These are phyloP conservation scores for Ophiocytium majus DNA, from an alignment of 352 stramenopile genomes.

Conservation along the genomic window DNA sequence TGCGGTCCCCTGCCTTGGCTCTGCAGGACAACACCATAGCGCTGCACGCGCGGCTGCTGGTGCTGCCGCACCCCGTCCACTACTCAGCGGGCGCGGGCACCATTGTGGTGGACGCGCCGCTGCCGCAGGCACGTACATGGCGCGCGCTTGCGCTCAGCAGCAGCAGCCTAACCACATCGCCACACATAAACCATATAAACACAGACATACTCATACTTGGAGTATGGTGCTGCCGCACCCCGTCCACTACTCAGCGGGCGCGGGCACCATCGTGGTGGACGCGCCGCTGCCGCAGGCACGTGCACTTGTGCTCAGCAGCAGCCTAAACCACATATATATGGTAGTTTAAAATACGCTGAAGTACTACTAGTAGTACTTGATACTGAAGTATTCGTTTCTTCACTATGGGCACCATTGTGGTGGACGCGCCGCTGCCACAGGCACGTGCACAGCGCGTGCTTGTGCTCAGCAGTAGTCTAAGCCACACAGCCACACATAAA, in stretches of 20 bases:
- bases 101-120: background rate
- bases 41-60: slow-evolving; percentile 45
- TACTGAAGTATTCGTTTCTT: no score
- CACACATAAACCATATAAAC: no score
- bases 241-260: background rate
- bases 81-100: background rate
- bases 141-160: no score
- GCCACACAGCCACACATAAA: no score
- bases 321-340: background rate
- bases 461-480: no score
- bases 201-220: background rate
- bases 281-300: background rate
- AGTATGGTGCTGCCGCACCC: no score
- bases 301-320: background rate
- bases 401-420: background rate
- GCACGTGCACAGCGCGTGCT: background rate
- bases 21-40: slow-evolving; percentile 48
- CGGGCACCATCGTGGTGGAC: background rate
- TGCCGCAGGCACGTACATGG: background rate
- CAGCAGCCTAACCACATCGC: no score
- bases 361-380: no score
- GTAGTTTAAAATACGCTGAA: no score
- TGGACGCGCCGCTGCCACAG: slow-evolving; percentile 5
- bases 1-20: no score
- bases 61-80: slow-evolving; percentile 42